Base-by-base conservation (phyloP, 108 stramenopile species). In the Epithemia pelagica region DNA sequence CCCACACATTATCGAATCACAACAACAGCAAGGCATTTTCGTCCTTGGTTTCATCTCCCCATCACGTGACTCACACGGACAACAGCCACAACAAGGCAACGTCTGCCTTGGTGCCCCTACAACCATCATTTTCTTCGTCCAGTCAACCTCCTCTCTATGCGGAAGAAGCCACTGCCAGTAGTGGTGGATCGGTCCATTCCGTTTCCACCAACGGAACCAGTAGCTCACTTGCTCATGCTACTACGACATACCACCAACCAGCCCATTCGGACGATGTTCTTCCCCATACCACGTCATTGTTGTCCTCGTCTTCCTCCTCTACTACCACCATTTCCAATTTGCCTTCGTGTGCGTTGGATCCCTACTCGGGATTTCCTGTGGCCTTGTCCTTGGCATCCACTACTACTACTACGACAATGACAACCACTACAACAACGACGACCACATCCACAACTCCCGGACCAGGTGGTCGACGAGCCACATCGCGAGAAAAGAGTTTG, bases 401-500 rank as follows among this genome's bases (percentile, higher is more conserved):
- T 7, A 19, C 25, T 52, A 20, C 20, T 52, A 15, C 20, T 52
- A 19, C 52, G 52, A 52, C 52, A 20, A 52, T 52, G 52, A 52
- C 52, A 52, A 20, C 52, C 52, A 52, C 52, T 15, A 15, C 15
- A 15, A 20, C 15, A 52, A 52, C 52, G 52, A 20, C 52, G 18
- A 19, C 20, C 20, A 52, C 52, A 19, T 20, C 20, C 52, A 52
- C 28, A 28, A 61, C 5, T 30, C n/a, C n/a, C 28, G 5, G 27
- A 27, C 27, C 30, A 7, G 28, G 60, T 15, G 2, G 24, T 37
- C 62, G 62, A 25, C 1, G 24, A 26, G 32, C 66, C 28, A 58
- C 66, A 30, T 32, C 66, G 1, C 66, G 55, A n/a, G 71, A 72
- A 58, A 64, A 72, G 33, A 54, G 56, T 24, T 24, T 72, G 21